Percentiles rank a stretch among this genome's conserved stretches.
These are phyloP conservation scores for Astrephomene gubernaculifera DNA, from an alignment of 139 green algal species.

Conservation along the genomic window DNA sequence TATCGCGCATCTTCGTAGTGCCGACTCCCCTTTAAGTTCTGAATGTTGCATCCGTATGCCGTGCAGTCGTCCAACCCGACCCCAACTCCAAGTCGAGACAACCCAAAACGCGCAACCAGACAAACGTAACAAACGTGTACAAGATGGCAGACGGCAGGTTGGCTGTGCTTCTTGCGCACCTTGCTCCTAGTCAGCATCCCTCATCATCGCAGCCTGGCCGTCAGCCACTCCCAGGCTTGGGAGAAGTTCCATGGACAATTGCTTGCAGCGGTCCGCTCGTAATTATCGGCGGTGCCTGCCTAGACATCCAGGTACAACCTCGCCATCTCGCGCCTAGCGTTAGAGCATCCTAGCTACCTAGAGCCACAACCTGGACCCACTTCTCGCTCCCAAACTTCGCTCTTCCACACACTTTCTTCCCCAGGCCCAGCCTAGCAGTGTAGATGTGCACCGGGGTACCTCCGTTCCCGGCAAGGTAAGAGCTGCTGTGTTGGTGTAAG, in stretches of 20 bases:
- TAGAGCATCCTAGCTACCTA: too few species aligned
- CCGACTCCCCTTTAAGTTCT: neutral
- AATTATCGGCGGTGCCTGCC: constrained; percentile 22
- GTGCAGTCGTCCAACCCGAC: neutral
- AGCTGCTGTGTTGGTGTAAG: too few species aligned
- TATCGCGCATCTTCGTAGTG: neutral
- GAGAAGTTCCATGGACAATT: neutral
- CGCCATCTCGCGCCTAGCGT: too few species aligned
- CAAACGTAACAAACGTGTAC: too few species aligned
- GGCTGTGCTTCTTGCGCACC: constrained; percentile 19
- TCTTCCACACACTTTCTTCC: neutral
- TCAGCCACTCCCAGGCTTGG: too few species aligned
- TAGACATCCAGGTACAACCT: constrained; percentile 22
- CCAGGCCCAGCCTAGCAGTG: constrained; percentile 5
- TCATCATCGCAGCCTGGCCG: neutral
- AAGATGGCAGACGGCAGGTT: constrained; percentile 17
- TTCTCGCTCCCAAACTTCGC: neutral
- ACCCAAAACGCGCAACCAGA: too few species aligned
- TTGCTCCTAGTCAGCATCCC: neutral
- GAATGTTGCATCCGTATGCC: neutral
- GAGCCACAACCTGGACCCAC: too few species aligned
- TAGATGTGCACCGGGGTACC: constrained; percentile 20
- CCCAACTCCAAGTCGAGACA: too few species aligned
- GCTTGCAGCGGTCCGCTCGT: neutral
- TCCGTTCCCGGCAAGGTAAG: constrained; percentile 32